phyloP scores from a whole-genome alignment of 2,329 filamentous ascomycete species.

The Aspergillus bombycis region DNA sequence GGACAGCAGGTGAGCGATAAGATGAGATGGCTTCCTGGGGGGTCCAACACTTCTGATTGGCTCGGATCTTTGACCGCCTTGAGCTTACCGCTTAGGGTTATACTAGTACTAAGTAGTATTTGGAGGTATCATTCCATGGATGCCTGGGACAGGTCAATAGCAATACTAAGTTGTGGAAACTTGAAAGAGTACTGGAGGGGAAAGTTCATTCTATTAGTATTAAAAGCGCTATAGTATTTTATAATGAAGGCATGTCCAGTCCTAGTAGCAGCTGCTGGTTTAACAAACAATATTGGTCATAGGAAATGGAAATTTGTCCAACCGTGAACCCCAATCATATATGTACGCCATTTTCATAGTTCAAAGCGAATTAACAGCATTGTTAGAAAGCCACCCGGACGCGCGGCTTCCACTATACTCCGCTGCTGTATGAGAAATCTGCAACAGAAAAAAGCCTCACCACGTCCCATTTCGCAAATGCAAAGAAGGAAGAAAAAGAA shows the following conservation, averaged over 20 bases:
- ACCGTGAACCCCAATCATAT: background rate
- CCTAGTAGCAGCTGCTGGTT: background rate
- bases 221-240: background rate
- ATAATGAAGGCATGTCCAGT: background rate
- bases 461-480: background rate
- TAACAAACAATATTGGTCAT: background rate
- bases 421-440: constrained; percentile 1
- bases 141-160: no score
- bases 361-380: background rate
- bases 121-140: no score
- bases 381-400: background rate
- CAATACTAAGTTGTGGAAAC: background rate
- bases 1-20: background rate
- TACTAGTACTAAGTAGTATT: no score
- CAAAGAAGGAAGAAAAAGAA: background rate
- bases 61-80: background rate
- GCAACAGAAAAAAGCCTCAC: constrained; percentile 2
- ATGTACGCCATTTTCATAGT: constrained; percentile 4
- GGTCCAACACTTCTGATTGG: background rate
- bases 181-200: background rate
- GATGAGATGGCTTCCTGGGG: background rate
- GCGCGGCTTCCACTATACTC: background rate
- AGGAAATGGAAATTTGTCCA: background rate
- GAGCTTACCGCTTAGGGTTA: background rate
- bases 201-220: constrained; percentile 1